Base-by-base conservation (phyloP, 345 rosid genomes). In the Carallia brachiata region DNA sequence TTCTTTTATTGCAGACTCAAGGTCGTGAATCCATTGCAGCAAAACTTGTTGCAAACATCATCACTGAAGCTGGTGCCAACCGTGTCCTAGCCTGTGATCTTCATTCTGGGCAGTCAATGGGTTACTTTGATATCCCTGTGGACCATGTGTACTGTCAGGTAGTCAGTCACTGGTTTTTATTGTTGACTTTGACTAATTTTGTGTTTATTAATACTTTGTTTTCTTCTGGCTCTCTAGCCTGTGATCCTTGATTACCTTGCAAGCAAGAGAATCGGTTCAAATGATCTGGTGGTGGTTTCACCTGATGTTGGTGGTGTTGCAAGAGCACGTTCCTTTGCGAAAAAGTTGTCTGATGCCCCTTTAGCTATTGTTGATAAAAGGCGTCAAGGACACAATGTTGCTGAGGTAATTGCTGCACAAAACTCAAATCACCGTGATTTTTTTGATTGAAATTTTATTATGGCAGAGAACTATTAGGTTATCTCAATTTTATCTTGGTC, bases 101-200 rank as follows among this genome's bases (percentile, higher is more conserved):
- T 76, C 98, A 94, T 77, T 91, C 98, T 5, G 97, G 98, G 66
- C 97, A 91, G 83, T 94, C 98, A 63, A 91, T 94, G 90, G 98
- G 97, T 6, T 94, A 91, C 79, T 94, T 94, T 78, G 98, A 94
- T 75, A 94, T 94, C 68, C 95, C 98, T 34, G 93, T 91, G 39
- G 98, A 94, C 80, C 97, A 94, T 81, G 93, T 91, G 8, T 88
- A 89, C 78, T 92, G 98, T 76, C 95, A 87, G 95, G 96, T 91
- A 83, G 65, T 70, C 59, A 34, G 7, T 63, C 32, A 27, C 3
- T 17, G 2, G 18, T 17, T 66, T 59, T 32, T 34, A 16, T 23
- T 18, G 54, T 7, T 65, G 16, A 18, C 32, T 19, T 0, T 12
- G 10, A 6, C 16, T 15, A 1, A n/a, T 47, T 31, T 55, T n/a